A percentile compares a stretch with the other conserved stretches of the same genome.
Evolutionary conservation across 2,329 filamentous ascomycete species (phyloP).

Genomic region (Xylaria multiplex): DNA sequence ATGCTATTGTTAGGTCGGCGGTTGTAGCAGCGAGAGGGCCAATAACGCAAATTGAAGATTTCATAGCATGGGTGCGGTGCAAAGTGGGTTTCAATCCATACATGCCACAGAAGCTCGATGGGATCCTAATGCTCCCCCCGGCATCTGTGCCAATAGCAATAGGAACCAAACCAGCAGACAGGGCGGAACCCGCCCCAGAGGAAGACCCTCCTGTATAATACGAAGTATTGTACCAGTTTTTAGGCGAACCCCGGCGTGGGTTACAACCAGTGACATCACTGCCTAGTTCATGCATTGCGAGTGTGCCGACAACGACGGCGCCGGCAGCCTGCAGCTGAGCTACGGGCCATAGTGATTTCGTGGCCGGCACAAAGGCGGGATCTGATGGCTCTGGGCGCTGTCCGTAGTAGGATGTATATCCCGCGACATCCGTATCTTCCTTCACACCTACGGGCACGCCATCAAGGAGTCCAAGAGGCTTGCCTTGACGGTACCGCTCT

Average conservation of each 20-base stretch:
- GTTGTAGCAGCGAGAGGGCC: constrained; percentile 82
- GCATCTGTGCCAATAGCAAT: constrained; percentile 80
- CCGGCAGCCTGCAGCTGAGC: constrained; percentile 77
- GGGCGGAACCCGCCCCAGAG: constrained; percentile 77
- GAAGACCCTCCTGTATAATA: constrained; percentile 88
- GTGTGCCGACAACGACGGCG: constrained; percentile 78
- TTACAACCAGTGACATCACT: constrained; percentile 89
- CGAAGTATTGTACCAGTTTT: constrained; percentile 78
- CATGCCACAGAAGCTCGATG: constrained; percentile 78
- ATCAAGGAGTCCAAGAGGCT: constrained; percentile 75
- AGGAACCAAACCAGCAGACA: constrained; percentile 77
- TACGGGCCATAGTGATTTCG: constrained; percentile 75
- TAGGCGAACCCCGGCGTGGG: constrained; percentile 75
- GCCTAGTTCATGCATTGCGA: constrained; percentile 83
- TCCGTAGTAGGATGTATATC: constrained; percentile 74
- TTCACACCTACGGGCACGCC: constrained; percentile 87
- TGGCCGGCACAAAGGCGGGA: constrained; percentile 60
- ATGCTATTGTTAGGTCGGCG: constrained; percentile 82
- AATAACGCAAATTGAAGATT: constrained; percentile 67
- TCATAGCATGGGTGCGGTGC: constrained; percentile 70
- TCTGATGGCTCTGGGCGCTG: constrained; percentile 67
- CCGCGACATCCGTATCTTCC: constrained; percentile 78
- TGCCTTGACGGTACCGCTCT: constrained; percentile 73
- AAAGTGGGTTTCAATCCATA: constrained; percentile 86
- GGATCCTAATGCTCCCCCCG: constrained; percentile 79